Base-by-base conservation (phyloP, 1,284 basidiomycete species). In the Ganoderma leucocontextum region DNA sequence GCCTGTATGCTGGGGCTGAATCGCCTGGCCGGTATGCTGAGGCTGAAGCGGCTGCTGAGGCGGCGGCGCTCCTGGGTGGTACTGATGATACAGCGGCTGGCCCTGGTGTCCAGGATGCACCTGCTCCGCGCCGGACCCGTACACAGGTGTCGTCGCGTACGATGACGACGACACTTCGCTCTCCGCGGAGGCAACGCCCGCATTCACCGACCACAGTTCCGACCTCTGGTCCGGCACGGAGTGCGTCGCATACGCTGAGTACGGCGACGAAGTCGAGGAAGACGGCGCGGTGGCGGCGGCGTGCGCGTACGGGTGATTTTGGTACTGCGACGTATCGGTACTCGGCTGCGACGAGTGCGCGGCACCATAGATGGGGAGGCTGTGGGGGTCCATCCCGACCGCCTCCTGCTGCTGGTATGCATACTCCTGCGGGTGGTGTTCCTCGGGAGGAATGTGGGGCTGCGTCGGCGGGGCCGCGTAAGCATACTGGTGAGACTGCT, bases 341-440 rank as follows among this genome's bases (percentile, higher is more conserved):
- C 41, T 10, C 33, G 42, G 33, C 17, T 44, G 39, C 25, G 63
- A 61, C 6, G 70, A 64, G 64, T 71, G 66, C n/a, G 60, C 66
- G 22, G 64, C 71, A n/a, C 71, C 70, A 33, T 72, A 75, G 52
- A 75, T 61, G 2, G 73, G 73, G 5, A 72, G 59, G 8, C 67
- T 57, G 36, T 72, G 68, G n/a, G 60, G 52, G 39, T 58, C 36
- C 17, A 58, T 12, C 22, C 10, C 25, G 12, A 25, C 35, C 2
- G 63, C 39, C 22, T 60, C 36, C 3, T 55, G 62, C 25, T 64
- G 44, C 19, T 67, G 63, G 33, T 72, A 72, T 6, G 68, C 66
- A 19, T 60, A 62, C 7, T 58, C 57, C 15, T 65, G 60, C 38
- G 64, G 62, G 22, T 59, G 42, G 1, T 41, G 59, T 2, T 70